Evolutionary conservation across 1,139 yeast species (phyloP).

Genomic region (Candida tropicalis): DNA sequence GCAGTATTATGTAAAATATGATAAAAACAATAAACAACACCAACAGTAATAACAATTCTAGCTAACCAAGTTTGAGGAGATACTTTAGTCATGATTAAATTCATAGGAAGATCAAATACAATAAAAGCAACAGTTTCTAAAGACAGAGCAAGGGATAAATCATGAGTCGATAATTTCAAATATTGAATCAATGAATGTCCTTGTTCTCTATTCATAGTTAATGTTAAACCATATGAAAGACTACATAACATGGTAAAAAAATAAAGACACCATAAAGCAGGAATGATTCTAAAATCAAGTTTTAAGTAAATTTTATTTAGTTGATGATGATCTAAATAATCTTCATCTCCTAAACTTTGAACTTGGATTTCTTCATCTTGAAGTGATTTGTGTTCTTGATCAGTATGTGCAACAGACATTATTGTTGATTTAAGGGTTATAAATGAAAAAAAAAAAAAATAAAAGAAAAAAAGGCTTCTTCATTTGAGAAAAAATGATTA

Average conservation of each 20-base stretch:
- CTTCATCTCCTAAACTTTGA: too few species aligned
- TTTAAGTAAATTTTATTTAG: conserved; percentile 65
- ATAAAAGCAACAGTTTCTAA: conserved; percentile 82
- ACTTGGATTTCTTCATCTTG: too few species aligned
- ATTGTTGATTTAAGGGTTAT: too few species aligned
- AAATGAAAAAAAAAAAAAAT: too few species aligned
- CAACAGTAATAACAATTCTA: conserved; percentile 76
- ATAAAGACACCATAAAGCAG: conserved; percentile 81
- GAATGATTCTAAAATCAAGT: conserved; percentile 72
- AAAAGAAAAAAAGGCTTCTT: too few species aligned
- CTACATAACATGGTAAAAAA: conserved; percentile 74
- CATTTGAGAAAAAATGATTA: too few species aligned
- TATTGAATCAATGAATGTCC: conserved; percentile 66
- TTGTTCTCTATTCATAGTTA: conserved; percentile 71
- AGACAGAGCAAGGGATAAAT: conserved; percentile 77
- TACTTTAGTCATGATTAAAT: conserved; percentile 77
- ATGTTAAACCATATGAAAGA: conserved; percentile 79
- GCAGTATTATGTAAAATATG: conserved; percentile 53
- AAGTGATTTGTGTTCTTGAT: too few species aligned
- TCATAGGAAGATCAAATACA: conserved; percentile 86
- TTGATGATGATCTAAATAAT: conserved; percentile 26
- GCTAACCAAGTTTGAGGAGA: conserved; percentile 87
- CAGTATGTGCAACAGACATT: too few species aligned
- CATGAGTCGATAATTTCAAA: conserved; percentile 54
- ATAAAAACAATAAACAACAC: conserved; percentile 75